Base-by-base conservation (phyloP, 2,329 filamentous ascomycete species). In the Fusarium denticulatum region DNA sequence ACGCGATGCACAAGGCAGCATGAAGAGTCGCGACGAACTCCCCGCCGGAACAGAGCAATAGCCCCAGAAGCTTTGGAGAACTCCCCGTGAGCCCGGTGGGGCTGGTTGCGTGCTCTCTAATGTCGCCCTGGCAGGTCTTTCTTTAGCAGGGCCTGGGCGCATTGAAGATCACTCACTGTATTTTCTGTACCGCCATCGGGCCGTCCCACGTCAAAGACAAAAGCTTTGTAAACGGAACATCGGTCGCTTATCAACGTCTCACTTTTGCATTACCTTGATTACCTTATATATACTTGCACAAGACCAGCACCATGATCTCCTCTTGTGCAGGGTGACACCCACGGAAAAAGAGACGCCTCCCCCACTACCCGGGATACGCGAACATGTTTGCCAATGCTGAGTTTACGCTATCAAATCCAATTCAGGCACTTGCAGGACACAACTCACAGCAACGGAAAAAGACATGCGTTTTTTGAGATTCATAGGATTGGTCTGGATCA, bases 21-120 rank as follows among this genome's bases (percentile, higher is more conserved):
- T 63, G 58, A 65, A 52, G 67, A 60, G 58, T 47, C 55, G 46
- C 20, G 55, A 53, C 42, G 56, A 69, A 66, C 69, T 64, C 74
- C 69, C 67, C 70, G 60, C 53, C 32, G 37, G 63, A 68, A 69
- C 61, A 58, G 50, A 53, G 62, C 37, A 50, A 30, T 50, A 57
- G 67, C 62, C 32, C 43, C 53, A 61, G 50, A 55, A 67, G 63
- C 67, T 61, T 65, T 67, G 65, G 60, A 68, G 55, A 73, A 72
- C 69, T 77, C 74, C 73, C 74, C 74, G 76, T 67, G 49, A 65
- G 58, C 24, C 56, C 36, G 43, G 76, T 72, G 76, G 76, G 72
- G 63, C 71, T 57, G 45, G 68, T 74, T 72, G 67, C 74, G 72
- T 72, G 72, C 67, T 74, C 53, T 32, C 61, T 57, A 47, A 67